These are phyloP conservation scores for Rostrohypoxylon terebratum DNA, from an alignment of 495 filamentous ascomycete species.

Conservation along the genomic window DNA sequence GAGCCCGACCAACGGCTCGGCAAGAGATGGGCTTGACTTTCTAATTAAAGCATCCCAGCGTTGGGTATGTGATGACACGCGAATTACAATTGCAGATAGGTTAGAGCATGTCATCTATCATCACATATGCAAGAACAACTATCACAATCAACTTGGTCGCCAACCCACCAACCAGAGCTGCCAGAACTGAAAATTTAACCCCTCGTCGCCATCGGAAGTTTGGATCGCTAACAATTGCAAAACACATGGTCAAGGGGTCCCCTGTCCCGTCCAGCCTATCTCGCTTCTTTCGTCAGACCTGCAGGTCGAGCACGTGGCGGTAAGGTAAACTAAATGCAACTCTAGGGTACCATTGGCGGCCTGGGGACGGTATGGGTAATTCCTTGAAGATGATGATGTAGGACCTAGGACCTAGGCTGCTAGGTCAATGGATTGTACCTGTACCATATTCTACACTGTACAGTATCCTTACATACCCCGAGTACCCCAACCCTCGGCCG, in stretches of 20 bases:
- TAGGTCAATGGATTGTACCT: slow-evolving; percentile 7
- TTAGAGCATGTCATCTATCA: slow-evolving; percentile 3
- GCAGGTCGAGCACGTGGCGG: slow-evolving; percentile 48
- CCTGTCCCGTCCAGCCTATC: slow-evolving; percentile 39
- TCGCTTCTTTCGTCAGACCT: slow-evolving; percentile 45
- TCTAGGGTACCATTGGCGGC: slow-evolving; percentile 29
- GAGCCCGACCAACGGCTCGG: slow-evolving; percentile 4
- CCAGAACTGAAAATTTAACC: not conserved
- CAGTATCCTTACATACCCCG: not conserved
- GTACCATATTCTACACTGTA: too few relatives aligned
- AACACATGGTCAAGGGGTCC: slow-evolving; percentile 41
- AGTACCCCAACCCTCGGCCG: slow-evolving; percentile 4
- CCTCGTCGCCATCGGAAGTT: slow-evolving; percentile 29
- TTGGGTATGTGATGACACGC: slow-evolving; percentile 15
- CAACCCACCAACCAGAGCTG: slow-evolving; percentile 32
- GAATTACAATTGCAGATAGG: slow-evolving; percentile 17
- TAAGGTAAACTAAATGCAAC: slow-evolving; percentile 43
- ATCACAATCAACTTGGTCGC: slow-evolving; percentile 19
- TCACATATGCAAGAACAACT: slow-evolving; percentile 32
- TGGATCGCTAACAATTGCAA: slow-evolving; percentile 41
- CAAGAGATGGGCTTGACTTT: slow-evolving; percentile 1
- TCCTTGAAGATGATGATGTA: slow-evolving; percentile 13
- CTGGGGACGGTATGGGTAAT: slow-evolving; percentile 14
- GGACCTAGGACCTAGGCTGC: too few relatives aligned
- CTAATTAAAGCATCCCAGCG: slow-evolving; percentile 10